phyloP scores from a whole-genome alignment of 805 yeast genomes.

The Cyberlindnera japonica region DNA sequence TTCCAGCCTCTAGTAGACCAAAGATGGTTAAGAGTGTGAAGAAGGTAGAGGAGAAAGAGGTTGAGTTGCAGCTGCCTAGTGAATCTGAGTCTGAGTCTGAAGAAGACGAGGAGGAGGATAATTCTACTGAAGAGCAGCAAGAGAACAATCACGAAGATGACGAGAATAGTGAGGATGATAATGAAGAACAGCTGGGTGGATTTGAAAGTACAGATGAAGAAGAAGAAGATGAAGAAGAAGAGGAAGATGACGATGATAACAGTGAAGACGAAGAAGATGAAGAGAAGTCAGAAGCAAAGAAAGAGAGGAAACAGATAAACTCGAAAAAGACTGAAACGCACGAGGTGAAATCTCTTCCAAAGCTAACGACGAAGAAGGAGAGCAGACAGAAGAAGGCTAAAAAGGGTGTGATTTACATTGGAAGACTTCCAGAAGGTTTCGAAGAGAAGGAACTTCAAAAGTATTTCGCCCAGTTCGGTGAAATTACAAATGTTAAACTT shows the following conservation, averaged over 20 bases:
- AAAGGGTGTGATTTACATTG: slow-evolving; percentile 78
- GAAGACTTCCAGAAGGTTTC: slow-evolving; percentile 91
- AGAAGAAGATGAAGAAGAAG: slow-evolving; percentile 12
- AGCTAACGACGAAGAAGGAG: slow-evolving; percentile 18
- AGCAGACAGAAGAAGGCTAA: slow-evolving; percentile 29
- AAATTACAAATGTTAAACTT: slow-evolving; percentile 68
- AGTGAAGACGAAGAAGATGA: slow-evolving; percentile 31
- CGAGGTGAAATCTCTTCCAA: slow-evolving; percentile 24
- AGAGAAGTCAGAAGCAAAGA: slow-evolving; percentile 18
- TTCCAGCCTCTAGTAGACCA: slow-evolving; percentile 9
- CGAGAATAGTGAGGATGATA: slow-evolving; percentile 12
- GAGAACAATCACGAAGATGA: slow-evolving; percentile 13
- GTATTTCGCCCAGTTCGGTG: slow-evolving; percentile 91
- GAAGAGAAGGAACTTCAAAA: slow-evolving; percentile 70
- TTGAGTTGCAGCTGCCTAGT: slow-evolving; percentile 27
- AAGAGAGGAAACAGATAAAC: slow-evolving; percentile 19
- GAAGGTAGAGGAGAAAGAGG: slow-evolving; percentile 16
- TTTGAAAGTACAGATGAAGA: slow-evolving; percentile 12
- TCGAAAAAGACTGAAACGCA: slow-evolving; percentile 27
- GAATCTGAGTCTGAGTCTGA: slow-evolving; percentile 30
- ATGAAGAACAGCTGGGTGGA: slow-evolving; percentile 1
- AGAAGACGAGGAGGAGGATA: slow-evolving; percentile 18
- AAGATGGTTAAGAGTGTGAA: slow-evolving; percentile 4
- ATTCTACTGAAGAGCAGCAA: too few relatives aligned
- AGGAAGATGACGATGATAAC: slow-evolving; percentile 19